Evolutionary conservation across 495 filamentous ascomycete species (phyloP).

Genomic region (Penicillium desertorum): DNA sequence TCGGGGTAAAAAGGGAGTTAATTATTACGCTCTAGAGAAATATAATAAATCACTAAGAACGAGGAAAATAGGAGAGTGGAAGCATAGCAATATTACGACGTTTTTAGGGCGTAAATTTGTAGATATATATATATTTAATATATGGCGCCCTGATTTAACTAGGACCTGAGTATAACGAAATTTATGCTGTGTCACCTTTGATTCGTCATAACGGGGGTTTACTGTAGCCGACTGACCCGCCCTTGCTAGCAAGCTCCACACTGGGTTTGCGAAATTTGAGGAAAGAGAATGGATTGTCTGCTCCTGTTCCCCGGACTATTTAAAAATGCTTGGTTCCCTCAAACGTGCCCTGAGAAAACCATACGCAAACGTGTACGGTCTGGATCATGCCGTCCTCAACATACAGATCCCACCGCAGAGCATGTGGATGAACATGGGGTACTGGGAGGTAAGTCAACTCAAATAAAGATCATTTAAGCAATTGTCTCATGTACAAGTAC

Average conservation of each 20-base stretch:
- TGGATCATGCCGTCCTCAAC: conserved; percentile 40
- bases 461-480: neutral
- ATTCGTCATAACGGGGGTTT: too few species aligned
- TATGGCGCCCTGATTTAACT: too few species aligned
- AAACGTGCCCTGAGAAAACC: conserved; percentile 6
- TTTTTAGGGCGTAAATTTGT: too few species aligned
- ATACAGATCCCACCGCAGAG: conserved; percentile 29
- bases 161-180: too few species aligned
- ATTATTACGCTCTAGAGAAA: too few species aligned
- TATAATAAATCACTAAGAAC: too few species aligned
- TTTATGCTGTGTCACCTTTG: too few species aligned
- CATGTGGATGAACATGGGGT: conserved; percentile 48
- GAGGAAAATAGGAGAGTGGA: too few species aligned
- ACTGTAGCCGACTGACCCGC: neutral
- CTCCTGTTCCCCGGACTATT: neutral
- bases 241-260: neutral
- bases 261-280: neutral
- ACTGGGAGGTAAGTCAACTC: conserved; percentile 33
- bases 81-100: too few species aligned
- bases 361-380: conserved; percentile 23
- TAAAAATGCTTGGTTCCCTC: conserved; percentile 11
- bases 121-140: too few species aligned
- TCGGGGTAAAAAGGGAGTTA: too few species aligned
- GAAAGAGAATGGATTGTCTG: neutral
- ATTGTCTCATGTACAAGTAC: too few species aligned